Conservation (phyloP, 139 green algal species). For the Picochlorum sp. region DNA sequence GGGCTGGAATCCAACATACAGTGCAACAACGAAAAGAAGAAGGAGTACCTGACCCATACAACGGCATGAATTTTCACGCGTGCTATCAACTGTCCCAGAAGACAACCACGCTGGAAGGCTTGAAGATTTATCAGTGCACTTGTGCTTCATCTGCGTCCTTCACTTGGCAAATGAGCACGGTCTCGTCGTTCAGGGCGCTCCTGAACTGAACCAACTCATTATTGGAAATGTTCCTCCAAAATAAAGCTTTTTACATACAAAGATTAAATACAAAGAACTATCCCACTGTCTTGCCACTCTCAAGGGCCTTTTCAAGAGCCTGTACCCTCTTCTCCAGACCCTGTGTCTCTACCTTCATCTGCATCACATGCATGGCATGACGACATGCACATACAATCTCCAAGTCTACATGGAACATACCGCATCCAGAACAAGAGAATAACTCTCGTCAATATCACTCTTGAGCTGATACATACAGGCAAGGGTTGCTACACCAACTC, state of each 20-base stretch:
- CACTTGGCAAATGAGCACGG: slow-evolving; percentile 93
- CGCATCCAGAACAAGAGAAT: slow-evolving; percentile 17
- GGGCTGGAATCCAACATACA: slow-evolving; percentile 41
- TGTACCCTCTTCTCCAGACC: too few relatives aligned
- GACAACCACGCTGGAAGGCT: slow-evolving; percentile 35
- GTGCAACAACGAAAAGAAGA: neutral
- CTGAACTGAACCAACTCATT: slow-evolving; percentile 16
- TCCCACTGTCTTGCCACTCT: neutral
- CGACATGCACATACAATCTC: too few relatives aligned
- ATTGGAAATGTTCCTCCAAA: neutral
- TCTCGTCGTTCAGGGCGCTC: slow-evolving; percentile 37
- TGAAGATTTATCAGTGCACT: slow-evolving; percentile 77
- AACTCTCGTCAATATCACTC: slow-evolving; percentile 20
- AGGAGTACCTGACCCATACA: neutral
- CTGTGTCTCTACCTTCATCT: too few relatives aligned
- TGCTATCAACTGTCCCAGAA: slow-evolving; percentile 46
- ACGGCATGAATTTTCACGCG: slow-evolving; percentile 22
- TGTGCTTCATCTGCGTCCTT: slow-evolving; percentile 97
- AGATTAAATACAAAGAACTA: neutral
- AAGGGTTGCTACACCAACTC: slow-evolving; percentile 19
- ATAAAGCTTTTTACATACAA: neutral
- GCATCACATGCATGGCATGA: too few relatives aligned
- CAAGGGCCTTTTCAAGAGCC: too few relatives aligned
- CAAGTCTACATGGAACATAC: neutral
- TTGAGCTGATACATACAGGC: slow-evolving; percentile 27